A percentile compares a stretch with the other conserved stretches of the same genome.
Conservation (phyloP, 306 rosid genomes). For the Sesbania bispinosa region DNA sequence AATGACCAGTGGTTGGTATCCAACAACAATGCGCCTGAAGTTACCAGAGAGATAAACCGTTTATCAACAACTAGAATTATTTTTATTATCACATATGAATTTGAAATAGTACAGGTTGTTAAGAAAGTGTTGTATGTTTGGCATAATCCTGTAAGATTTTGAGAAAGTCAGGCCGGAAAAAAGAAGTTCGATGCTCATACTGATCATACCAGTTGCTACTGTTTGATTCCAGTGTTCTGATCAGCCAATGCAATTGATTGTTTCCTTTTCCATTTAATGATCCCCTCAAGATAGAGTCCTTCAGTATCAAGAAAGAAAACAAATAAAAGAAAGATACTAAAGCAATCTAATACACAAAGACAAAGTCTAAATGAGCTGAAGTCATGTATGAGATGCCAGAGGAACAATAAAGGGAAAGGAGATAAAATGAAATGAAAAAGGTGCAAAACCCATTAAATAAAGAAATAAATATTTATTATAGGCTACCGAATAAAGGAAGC, state of each 20-base stretch:
- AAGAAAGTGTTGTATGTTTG: not conserved
- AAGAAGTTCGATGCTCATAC: not conserved
- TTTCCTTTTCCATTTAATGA: slow-evolving; percentile 25
- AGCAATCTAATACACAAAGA: not conserved
- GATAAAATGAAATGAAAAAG: not conserved
- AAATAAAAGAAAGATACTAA: not conserved
- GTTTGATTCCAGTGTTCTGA: slow-evolving; percentile 36
- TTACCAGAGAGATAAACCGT: not conserved
- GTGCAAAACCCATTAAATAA: not conserved
- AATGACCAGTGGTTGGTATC: slow-evolving; percentile 41
- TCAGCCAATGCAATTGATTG: slow-evolving; percentile 44
- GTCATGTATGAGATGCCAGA: not conserved
- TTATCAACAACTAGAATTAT: slow-evolving; percentile 18
- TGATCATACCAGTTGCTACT: slow-evolving; percentile 50
- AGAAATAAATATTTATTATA: not conserved
- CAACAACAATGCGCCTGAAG: slow-evolving; percentile 49
- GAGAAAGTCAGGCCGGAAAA: not conserved
- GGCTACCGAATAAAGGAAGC: too few relatives aligned
- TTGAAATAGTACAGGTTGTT: not conserved
- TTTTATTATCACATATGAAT: not conserved
- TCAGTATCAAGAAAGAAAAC: slow-evolving; percentile 1
- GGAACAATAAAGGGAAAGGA: not conserved
- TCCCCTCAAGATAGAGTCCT: slow-evolving; percentile 26
- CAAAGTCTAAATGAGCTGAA: not conserved
- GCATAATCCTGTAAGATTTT: not conserved